A percentile compares a stretch with the other conserved stretches of the same genome.
These are phyloP conservation scores for Nitzschia palea DNA, from an alignment of 108 stramenopile genomes.

Conservation along the genomic window DNA sequence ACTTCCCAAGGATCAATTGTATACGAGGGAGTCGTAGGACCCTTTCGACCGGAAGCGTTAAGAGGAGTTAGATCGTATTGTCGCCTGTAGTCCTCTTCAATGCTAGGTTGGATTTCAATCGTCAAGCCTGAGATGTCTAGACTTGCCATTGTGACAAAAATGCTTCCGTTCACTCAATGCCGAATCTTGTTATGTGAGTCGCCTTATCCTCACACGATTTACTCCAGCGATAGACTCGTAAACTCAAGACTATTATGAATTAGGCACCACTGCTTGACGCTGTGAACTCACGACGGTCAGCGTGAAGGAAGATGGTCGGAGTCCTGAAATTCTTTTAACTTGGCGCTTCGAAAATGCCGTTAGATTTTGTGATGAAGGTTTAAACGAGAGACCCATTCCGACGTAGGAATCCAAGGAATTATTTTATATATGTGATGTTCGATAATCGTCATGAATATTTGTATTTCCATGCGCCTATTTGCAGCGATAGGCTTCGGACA, in stretches of 20 bases:
- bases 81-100: slow-evolving; percentile 18
- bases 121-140: slow-evolving; percentile 11
- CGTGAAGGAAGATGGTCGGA: no score
- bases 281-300: no score
- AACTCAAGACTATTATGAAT: no score
- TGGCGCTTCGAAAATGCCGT: background rate
- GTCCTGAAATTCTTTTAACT: no score
- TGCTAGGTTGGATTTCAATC: background rate
- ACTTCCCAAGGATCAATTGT: slow-evolving; percentile 38
- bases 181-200: no score
- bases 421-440: no score
- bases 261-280: no score
- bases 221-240: no score
- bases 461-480: background rate
- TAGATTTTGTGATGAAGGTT: slow-evolving; percentile 11
- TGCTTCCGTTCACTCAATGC: no score
- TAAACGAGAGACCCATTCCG: background rate
- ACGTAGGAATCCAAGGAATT: background rate
- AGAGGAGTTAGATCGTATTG: slow-evolving; percentile 36
- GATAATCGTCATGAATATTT: no score
- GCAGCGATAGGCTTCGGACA: no score
- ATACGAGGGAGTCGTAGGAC: slow-evolving; percentile 7
- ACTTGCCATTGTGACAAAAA: background rate
- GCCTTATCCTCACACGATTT: no score
- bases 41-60: background rate